phyloP scores from a whole-genome alignment of 2,329 filamentous ascomycete genomes.

The Fusarium sp. region DNA sequence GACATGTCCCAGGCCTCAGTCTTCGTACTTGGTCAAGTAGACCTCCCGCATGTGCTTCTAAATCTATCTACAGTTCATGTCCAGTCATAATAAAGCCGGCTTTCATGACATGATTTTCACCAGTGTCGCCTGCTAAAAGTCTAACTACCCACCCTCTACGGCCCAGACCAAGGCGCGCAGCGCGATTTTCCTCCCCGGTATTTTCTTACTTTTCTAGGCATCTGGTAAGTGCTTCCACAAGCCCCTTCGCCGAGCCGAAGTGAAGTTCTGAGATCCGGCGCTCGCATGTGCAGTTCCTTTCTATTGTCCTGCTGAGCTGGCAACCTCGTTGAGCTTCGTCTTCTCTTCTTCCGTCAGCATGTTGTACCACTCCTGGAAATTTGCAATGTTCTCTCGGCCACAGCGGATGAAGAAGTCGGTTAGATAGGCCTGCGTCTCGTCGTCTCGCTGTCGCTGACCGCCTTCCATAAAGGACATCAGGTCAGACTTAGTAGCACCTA shows the following conservation, averaged over 20 bases:
- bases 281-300: slow-evolving; percentile 12
- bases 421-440: slow-evolving; percentile 90
- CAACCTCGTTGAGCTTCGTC: slow-evolving; percentile 67
- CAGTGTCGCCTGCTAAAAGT: slow-evolving; percentile 1
- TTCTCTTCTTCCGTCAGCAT: slow-evolving; percentile 69
- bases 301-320: slow-evolving; percentile 53
- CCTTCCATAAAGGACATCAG: slow-evolving; percentile 82
- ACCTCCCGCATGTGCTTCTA: slow-evolving; percentile 31
- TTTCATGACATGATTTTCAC: slow-evolving; percentile 5
- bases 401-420: slow-evolving; percentile 81
- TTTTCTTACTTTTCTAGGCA: neutral
- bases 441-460: slow-evolving; percentile 77
- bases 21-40: slow-evolving; percentile 2
- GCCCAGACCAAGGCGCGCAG: neutral
- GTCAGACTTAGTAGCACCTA: slow-evolving; percentile 76
- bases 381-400: slow-evolving; percentile 67
- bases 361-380: slow-evolving; percentile 69
- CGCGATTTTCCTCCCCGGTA: neutral
- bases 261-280: neutral
- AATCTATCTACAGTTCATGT: slow-evolving; percentile 42
- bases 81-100: slow-evolving; percentile 36
- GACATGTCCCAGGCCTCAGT: neutral
- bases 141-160: slow-evolving; percentile 30
- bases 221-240: slow-evolving; percentile 10
- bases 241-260: slow-evolving; percentile 22